These are phyloP conservation scores for Vanilla planifolia DNA, from an alignment of 106 monocot genomes.

Conservation along the genomic window DNA sequence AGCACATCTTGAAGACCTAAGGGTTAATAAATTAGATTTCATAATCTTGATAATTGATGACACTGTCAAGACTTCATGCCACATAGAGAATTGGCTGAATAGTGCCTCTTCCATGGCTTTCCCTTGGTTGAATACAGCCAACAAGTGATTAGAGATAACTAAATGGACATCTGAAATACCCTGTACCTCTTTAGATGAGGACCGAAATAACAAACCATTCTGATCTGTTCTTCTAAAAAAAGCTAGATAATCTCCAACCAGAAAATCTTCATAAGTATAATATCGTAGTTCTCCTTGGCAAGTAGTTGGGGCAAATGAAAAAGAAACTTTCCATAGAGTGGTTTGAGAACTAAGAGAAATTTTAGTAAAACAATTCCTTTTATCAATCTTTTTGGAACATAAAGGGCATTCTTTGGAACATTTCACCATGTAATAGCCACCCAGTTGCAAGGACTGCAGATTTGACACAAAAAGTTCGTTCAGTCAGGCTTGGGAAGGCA, in stretches of 20 bases:
- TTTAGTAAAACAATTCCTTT: conserved; percentile 20
- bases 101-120: conserved; percentile 13
- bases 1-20: conserved; percentile 12
- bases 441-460: conserved; percentile 40
- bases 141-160: conserved; percentile 19
- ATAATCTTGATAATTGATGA: conserved; percentile 45
- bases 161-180: conserved; percentile 34
- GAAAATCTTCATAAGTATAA: conserved; percentile 13
- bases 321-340: conserved; percentile 39
- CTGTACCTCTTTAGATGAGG: conserved; percentile 13
- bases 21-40: conserved; percentile 12
- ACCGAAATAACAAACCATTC: conserved; percentile 19
- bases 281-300: conserved; percentile 8
- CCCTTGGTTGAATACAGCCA: background rate
- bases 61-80: conserved; percentile 32
- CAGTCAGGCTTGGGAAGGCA: conserved; percentile 7
- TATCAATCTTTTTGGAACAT: conserved; percentile 3
- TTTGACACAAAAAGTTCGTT: conserved; percentile 3
- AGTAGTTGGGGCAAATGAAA: conserved; percentile 23
- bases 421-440: conserved; percentile 56
- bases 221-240: background rate
- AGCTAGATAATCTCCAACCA: conserved; percentile 5
- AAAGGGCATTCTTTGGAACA: conserved; percentile 22
- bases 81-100: conserved; percentile 11
- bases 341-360: conserved; percentile 28